Percentiles rank a stretch among this genome's conserved stretches.
These are phyloP conservation scores for Magnusiomyces ingens DNA, from an alignment of 1,139 yeast species.

Conservation along the genomic window DNA sequence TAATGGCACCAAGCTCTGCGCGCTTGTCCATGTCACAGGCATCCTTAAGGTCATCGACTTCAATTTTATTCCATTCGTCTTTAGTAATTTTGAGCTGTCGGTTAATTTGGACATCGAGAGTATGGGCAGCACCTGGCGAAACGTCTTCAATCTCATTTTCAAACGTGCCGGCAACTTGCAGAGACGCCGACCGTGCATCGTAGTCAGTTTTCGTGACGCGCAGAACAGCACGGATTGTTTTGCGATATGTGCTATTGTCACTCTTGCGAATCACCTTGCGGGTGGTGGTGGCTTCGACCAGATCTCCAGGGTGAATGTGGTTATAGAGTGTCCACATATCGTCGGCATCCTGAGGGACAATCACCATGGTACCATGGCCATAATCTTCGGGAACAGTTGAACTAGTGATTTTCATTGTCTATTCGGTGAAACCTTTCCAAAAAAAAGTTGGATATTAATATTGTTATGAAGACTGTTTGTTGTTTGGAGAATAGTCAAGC, in stretches of 20 bases:
- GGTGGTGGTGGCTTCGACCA: slow-evolving; percentile 57
- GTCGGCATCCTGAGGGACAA: slow-evolving; percentile 57
- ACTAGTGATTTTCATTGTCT: not conserved
- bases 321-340: slow-evolving; percentile 89
- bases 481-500: no score
- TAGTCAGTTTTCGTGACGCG: slow-evolving; percentile 68
- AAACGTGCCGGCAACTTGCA: slow-evolving; percentile 79
- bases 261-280: slow-evolving; percentile 53
- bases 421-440: not conserved
- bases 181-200: slow-evolving; percentile 66
- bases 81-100: slow-evolving; percentile 65
- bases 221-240: slow-evolving; percentile 48
- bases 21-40: slow-evolving; percentile 70
- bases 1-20: slow-evolving; percentile 93
- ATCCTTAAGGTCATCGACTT: slow-evolving; percentile 57
- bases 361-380: not conserved
- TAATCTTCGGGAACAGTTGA: not conserved
- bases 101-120: slow-evolving; percentile 71
- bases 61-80: slow-evolving; percentile 73
- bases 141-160: slow-evolving; percentile 68
- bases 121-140: slow-evolving; percentile 79
- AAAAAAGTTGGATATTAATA: not conserved
- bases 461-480: not conserved
- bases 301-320: slow-evolving; percentile 68
- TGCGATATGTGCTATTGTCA: slow-evolving; percentile 44